phyloP scores from a whole-genome alignment of 352 stramenopile species.

The Phytophthora tubulina region DNA sequence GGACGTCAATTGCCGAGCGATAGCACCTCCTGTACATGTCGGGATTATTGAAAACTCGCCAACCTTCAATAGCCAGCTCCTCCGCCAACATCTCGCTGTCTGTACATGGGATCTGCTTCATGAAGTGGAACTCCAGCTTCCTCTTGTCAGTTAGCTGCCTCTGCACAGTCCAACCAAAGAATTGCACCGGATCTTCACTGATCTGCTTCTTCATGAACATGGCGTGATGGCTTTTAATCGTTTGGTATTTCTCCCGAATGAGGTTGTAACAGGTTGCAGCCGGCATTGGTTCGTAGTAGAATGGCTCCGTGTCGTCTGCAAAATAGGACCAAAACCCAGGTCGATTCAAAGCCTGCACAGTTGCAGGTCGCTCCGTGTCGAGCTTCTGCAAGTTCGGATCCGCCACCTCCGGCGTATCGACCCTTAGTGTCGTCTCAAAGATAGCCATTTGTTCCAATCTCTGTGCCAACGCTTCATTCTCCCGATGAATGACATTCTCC shows the following conservation, averaged over 20 bases:
- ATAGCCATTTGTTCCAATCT: slow-evolving; percentile 47
- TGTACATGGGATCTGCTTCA: slow-evolving; percentile 37
- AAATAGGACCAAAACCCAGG: slow-evolving; percentile 52
- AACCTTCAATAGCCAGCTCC: slow-evolving; percentile 39
- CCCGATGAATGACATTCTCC: slow-evolving; percentile 41
- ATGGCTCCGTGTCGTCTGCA: slow-evolving; percentile 48
- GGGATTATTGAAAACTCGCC: slow-evolving; percentile 49
- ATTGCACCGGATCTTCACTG: slow-evolving; percentile 31
- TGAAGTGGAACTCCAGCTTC: slow-evolving; percentile 57
- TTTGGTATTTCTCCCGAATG: slow-evolving; percentile 39
- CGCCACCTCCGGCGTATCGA: slow-evolving; percentile 38
- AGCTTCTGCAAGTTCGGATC: slow-evolving; percentile 8
- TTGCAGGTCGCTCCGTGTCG: slow-evolving; percentile 19
- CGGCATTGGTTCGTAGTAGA: slow-evolving; percentile 56
- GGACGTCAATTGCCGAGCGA: slow-evolving; percentile 45
- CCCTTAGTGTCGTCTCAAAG: slow-evolving; percentile 40
- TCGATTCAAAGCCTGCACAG: slow-evolving; percentile 22
- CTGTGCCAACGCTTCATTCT: slow-evolving; percentile 39
- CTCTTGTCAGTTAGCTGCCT: slow-evolving; percentile 35
- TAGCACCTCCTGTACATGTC: slow-evolving; percentile 51
- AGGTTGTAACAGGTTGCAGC: slow-evolving; percentile 31
- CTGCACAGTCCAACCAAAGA: slow-evolving; percentile 58
- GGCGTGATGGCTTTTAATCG: slow-evolving; percentile 38
- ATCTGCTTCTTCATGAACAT: slow-evolving; percentile 32
- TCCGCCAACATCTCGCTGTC: slow-evolving; percentile 35